Conservation (phyloP, 352 stramenopile genomes). For the Phytophthora kernoviae region DNA sequence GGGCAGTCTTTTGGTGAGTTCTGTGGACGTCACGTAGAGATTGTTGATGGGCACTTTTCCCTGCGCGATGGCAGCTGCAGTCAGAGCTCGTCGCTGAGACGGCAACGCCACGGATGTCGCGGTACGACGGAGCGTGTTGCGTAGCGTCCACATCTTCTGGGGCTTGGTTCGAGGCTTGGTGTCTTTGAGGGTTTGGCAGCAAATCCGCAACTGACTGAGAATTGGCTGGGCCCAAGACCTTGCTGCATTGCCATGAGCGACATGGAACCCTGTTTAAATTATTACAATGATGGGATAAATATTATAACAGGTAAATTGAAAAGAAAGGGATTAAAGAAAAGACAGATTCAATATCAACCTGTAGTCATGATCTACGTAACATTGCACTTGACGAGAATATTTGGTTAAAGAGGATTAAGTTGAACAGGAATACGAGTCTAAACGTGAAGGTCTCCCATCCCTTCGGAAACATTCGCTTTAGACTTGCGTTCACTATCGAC, state of each 20-base stretch:
- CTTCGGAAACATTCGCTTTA: conserved; percentile 3
- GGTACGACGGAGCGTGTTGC: conserved; percentile 20
- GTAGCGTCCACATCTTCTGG: conserved; percentile 23
- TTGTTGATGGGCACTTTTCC: conserved; percentile 61
- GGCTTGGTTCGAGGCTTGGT: not conserved
- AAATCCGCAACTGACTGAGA: conserved; percentile 28
- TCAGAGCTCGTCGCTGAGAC: conserved; percentile 30
- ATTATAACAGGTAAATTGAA: no score
- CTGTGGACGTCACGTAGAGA: conserved; percentile 74
- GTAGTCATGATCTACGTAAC: no score
- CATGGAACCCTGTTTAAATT: not conserved
- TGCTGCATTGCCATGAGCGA: conserved; percentile 14
- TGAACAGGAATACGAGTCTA: conserved; percentile 9
- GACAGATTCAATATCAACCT: no score
- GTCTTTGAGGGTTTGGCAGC: conserved; percentile 4
- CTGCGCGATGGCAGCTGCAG: conserved; percentile 38
- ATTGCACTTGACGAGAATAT: no score
- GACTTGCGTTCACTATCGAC: conserved; percentile 21
- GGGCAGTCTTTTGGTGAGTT: conserved; percentile 67
- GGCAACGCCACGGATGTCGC: conserved; percentile 5
- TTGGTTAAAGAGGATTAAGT: conserved; percentile 8
- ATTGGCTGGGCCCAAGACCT: conserved; percentile 17
- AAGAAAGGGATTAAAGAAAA: no score
- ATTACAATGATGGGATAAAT: not conserved
- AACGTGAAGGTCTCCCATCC: not conserved